Conservation (phyloP, 2,329 filamentous ascomycete genomes). For the Paecilomyces formosus region DNA sequence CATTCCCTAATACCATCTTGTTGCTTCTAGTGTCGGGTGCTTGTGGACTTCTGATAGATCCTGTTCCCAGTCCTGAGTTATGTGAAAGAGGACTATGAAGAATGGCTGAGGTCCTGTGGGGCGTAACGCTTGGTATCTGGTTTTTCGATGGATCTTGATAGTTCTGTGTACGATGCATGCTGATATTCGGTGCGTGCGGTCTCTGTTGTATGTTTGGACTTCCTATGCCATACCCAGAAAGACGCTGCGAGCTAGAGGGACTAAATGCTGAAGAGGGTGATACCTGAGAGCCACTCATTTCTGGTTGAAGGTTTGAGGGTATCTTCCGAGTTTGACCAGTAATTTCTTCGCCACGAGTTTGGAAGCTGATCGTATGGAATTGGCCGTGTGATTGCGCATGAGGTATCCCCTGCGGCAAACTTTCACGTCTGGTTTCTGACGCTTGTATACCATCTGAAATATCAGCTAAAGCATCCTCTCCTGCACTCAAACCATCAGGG, state of each 20-base stretch:
- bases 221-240: not conserved
- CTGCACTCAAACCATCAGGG: conserved; percentile 1
- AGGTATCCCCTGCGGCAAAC: not conserved
- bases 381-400: not conserved
- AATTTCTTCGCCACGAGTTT: not conserved
- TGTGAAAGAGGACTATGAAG: conserved; percentile 5
- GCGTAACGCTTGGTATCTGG: not conserved
- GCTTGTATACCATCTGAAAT: not conserved
- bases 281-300: not conserved
- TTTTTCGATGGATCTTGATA: not conserved
- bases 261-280: not conserved
- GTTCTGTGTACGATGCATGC: not conserved
- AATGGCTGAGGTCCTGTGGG: conserved; percentile 5
- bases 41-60: not conserved
- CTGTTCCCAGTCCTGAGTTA: not conserved
- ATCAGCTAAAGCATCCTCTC: not conserved
- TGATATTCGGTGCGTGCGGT: not conserved
- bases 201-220: not conserved
- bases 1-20: conserved; percentile 15
- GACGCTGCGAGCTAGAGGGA: not conserved
- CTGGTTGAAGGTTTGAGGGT: not conserved
- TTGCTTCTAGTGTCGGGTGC: too few relatives aligned
- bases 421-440: not conserved
- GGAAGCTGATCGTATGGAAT: not conserved
- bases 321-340: not conserved